Conservation (phyloP, 2,329 filamentous ascomycete genomes). For the Aspergillus fumigatiaffinis region DNA sequence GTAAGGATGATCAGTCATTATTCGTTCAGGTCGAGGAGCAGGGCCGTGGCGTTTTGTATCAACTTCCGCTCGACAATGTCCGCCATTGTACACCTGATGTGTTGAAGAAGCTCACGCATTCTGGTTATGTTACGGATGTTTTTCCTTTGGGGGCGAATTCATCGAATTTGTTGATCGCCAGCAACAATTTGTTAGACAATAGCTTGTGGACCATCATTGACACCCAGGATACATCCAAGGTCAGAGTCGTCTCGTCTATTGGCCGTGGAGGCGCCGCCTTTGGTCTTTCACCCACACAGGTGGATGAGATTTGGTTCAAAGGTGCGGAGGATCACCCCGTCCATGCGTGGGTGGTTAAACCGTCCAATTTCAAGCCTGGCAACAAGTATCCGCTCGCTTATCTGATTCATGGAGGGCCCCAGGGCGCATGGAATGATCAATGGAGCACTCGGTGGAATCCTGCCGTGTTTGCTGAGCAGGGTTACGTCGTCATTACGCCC, state of each 20-base stretch:
- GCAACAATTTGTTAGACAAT: conserved; percentile 43
- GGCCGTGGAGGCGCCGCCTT: conserved; percentile 35
- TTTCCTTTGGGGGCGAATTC: conserved; percentile 32
- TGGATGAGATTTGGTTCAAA: conserved; percentile 45
- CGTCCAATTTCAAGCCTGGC: conserved; percentile 42
- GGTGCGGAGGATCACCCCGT: conserved; percentile 43
- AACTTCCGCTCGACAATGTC: conserved; percentile 31
- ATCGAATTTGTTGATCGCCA: conserved; percentile 39
- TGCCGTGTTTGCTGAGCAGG: conserved; percentile 57
- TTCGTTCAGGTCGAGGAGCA: conserved; percentile 40
- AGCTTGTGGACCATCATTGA: conserved; percentile 43
- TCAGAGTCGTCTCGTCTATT: conserved; percentile 36
- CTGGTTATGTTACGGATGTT: conserved; percentile 40
- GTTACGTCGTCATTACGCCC: conserved; percentile 57
- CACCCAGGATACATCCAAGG: conserved; percentile 25
- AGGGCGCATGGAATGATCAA: conserved; percentile 49
- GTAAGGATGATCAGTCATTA: conserved; percentile 39
- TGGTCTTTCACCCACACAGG: conserved; percentile 39
- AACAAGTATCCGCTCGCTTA: conserved; percentile 53
- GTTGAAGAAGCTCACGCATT: conserved; percentile 37
- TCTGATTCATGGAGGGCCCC: conserved; percentile 53
- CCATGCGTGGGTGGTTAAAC: conserved; percentile 47
- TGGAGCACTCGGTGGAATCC: conserved; percentile 55
- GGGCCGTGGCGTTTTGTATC: conserved; percentile 42
- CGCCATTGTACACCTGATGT: conserved; percentile 24